Evolutionary conservation across 148 eudicot species (phyloP), one percentile per base, ranked within the genome.

Genomic region (Rhododendron griersonianum): DNA sequence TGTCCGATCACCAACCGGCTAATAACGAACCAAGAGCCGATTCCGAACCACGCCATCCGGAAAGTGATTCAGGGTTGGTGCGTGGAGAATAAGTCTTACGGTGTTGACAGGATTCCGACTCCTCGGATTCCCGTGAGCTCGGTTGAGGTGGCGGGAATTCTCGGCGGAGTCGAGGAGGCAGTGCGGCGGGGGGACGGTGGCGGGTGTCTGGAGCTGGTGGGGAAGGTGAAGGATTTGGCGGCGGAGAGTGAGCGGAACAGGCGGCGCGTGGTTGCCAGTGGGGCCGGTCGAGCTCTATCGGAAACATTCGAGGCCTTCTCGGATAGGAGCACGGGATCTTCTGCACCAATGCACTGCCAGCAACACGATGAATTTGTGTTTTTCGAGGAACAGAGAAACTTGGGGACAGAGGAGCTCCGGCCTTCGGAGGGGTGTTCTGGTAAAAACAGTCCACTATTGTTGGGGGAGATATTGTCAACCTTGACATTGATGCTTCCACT

Each of bases 221-320:
- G 48, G 19, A 93, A 87, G 83, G 33, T 95, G 1, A 85, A 81
- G 61, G 80, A n/a, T 21, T 84, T 87, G 69, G 90, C 86, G 11
- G 91, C 86, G 47, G 98, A 94, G 65, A 94, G 95, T 79, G 96
- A 94, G 33, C 80, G 95, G 51, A 95, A 92, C 83, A 90, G 85
- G 85, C 87, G 86, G 75, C 88, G 93, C 83, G 69, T 95, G 78
- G 63, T 89, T 25, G 87, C 73, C 0, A 88, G 90, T 61, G 93
- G 94, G 1, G 81, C 91, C 3, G 85, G 87, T 8, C 30, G 39
- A 2, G 89, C 86, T 1, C 87, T 95, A 2, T 87, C 93, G 0
- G 75, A 84, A 3, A 82, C 85, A 2, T 93, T 95, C 59, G 88
- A 89, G 53, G 81, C 88, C 4, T 90, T 91, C 30, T 82, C 93